Conservation (phyloP, 1,139 yeast genomes). For the Candida sp. region DNA sequence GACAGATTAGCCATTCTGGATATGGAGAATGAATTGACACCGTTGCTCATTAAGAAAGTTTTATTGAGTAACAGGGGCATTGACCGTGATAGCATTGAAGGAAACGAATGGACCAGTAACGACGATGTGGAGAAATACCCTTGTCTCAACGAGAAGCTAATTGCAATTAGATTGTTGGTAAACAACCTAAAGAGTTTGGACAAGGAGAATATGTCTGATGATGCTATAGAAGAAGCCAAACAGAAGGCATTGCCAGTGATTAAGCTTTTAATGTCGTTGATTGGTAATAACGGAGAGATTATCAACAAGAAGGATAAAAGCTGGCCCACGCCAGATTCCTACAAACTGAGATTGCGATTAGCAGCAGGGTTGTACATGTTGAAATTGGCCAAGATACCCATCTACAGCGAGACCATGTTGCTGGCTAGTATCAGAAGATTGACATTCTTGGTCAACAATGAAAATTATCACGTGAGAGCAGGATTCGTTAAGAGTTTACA, state of each 20-base stretch:
- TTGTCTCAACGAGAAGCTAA: conserved; percentile 48
- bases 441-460: conserved; percentile 70
- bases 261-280: conserved; percentile 66
- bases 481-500: conserved; percentile 57
- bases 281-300: conserved; percentile 86
- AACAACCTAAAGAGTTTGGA: conserved; percentile 62
- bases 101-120: conserved; percentile 51
- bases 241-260: conserved; percentile 62
- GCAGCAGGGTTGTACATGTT: conserved; percentile 70
- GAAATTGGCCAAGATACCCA: conserved; percentile 63
- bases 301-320: conserved; percentile 48
- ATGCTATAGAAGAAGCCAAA: conserved; percentile 31
- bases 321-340: conserved; percentile 67
- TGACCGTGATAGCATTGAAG: conserved; percentile 24
- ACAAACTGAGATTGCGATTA: conserved; percentile 65
- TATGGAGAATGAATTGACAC: conserved; percentile 60
- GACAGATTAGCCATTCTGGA: conserved; percentile 57
- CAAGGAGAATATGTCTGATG: conserved; percentile 25
- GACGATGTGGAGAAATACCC: conserved; percentile 45
- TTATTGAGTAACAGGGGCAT: conserved; percentile 51
- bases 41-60: conserved; percentile 63
- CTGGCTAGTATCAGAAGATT: conserved; percentile 57
- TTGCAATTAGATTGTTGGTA: conserved; percentile 63
- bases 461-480: conserved; percentile 58
- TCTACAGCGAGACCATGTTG: conserved; percentile 55